A percentile compares a stretch with the other conserved stretches of the same genome.
Conservation (phyloP, 805 yeast species). For the Yamadazyma olivae region DNA sequence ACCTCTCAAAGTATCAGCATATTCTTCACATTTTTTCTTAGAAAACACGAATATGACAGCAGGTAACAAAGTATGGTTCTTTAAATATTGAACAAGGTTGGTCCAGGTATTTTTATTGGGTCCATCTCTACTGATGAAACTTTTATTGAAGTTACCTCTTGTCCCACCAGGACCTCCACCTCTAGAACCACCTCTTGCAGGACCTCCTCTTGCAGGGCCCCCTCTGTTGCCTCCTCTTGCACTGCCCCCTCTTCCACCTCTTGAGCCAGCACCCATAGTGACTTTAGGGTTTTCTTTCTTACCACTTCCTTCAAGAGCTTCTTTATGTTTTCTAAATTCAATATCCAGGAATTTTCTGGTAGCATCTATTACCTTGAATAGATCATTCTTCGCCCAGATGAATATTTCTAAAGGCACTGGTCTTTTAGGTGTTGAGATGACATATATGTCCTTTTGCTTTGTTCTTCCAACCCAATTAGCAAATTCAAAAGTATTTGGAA, state of each 20-base stretch:
- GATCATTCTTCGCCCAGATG: constrained; percentile 75
- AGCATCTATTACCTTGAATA: constrained; percentile 72
- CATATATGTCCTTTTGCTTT: constrained; percentile 92
- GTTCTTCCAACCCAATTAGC: constrained; percentile 99
- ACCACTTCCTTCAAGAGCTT: constrained; percentile 40
- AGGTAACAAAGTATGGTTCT: constrained; percentile 71
- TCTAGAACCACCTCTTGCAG: constrained; percentile 44
- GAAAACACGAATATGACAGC: constrained; percentile 93
- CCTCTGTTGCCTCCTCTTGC: constrained; percentile 44
- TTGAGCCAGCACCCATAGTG: constrained; percentile 36
- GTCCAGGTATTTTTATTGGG: constrained; percentile 82
- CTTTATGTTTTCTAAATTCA: constrained; percentile 62
- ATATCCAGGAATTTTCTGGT: constrained; percentile 63
- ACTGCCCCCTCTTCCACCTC: constrained; percentile 42
- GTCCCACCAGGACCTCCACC: constrained; percentile 31
- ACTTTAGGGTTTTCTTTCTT: constrained; percentile 36
- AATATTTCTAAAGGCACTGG: constrained; percentile 93
- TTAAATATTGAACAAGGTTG: constrained; percentile 66
- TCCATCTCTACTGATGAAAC: constrained; percentile 42
- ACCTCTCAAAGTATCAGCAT: constrained; percentile 73
- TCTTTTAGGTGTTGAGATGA: constrained; percentile 92
- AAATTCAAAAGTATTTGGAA: constrained; percentile 91
- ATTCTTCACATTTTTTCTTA: constrained; percentile 89
- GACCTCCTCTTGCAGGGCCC: constrained; percentile 28
- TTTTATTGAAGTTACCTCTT: constrained; percentile 17